Evolutionary conservation across 2,329 filamentous ascomycete genomes (phyloP).

Genomic region (Acrocalymma vagum): DNA sequence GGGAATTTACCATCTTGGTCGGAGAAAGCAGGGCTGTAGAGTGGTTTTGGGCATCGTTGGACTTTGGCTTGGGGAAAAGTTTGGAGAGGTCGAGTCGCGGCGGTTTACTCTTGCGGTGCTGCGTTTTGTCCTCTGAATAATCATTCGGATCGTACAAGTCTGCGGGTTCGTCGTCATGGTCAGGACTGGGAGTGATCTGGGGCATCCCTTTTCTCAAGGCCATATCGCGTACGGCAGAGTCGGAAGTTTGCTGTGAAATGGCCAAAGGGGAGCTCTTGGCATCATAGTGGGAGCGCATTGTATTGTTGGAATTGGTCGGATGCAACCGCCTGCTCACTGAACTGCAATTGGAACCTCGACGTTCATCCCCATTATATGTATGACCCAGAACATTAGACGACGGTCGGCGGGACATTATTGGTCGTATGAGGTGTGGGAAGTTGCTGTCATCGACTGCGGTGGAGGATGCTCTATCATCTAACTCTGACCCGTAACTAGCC

Average conservation of each 20-base stretch:
- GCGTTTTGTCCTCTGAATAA: conserved; percentile 25
- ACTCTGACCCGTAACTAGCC: conserved; percentile 35
- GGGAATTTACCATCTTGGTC: conserved; percentile 50
- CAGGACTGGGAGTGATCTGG: conserved; percentile 24
- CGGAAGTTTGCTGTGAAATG: conserved; percentile 56
- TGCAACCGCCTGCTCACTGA: conserved; percentile 36
- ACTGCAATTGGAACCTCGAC: conserved; percentile 38
- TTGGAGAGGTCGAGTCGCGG: conserved; percentile 52
- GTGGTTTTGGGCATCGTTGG: conserved; percentile 22
- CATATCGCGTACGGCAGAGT: conserved; percentile 54
- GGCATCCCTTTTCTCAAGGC: conserved; percentile 50
- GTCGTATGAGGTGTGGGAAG: conserved; percentile 20
- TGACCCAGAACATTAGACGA: conserved; percentile 45
- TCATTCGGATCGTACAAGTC: conserved; percentile 15
- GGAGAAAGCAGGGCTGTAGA: conserved; percentile 44
- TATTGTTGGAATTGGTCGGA: conserved; percentile 46
- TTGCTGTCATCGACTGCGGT: conserved; percentile 26
- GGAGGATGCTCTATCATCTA: conserved; percentile 29
- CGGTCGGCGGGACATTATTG: conserved; percentile 36
- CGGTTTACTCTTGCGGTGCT: conserved; percentile 44
- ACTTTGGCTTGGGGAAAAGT: conserved; percentile 49
- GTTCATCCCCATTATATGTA: conserved; percentile 28
- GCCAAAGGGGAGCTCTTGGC: conserved; percentile 48
- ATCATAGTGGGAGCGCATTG: conserved; percentile 54
- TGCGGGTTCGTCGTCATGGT: conserved; percentile 14